Conservation (phyloP, 345 rosid genomes). For the Xanthoceras sorbifolium region DNA sequence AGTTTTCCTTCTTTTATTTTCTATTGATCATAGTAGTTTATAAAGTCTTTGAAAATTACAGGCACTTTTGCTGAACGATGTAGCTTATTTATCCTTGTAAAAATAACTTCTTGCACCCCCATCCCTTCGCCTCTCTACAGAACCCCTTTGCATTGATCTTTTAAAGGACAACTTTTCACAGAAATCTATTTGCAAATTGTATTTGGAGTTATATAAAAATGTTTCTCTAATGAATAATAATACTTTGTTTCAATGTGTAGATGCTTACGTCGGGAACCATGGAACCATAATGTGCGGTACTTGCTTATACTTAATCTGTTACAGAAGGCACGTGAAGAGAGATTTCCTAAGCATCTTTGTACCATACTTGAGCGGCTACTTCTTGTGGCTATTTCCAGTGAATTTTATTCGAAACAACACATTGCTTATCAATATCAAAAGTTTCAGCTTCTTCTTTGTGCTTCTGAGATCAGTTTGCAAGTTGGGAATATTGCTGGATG, state of each 20-base stretch:
- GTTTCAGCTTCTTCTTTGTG: slow-evolving; percentile 86
- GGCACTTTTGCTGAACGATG: slow-evolving; percentile 2
- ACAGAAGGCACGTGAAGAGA: slow-evolving; percentile 90
- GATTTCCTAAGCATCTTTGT: slow-evolving; percentile 67
- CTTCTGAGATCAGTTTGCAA: slow-evolving; percentile 81
- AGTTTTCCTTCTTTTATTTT: background rate
- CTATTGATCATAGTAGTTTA: slow-evolving; percentile 16
- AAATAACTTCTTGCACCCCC: background rate
- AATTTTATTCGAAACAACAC: slow-evolving; percentile 40
- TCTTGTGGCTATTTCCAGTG: slow-evolving; percentile 56
- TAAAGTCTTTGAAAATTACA: background rate
- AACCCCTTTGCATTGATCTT: background rate
- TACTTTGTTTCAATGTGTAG: slow-evolving; percentile 44
- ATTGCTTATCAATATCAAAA: slow-evolving; percentile 50
- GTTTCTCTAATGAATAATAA: slow-evolving; percentile 11
- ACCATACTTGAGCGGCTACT: slow-evolving; percentile 52
- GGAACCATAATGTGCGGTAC: slow-evolving; percentile 67
- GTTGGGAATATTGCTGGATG: slow-evolving; percentile 45
- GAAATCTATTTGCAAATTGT: slow-evolving; percentile 3
- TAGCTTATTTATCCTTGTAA: slow-evolving; percentile 4
- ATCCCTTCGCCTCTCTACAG: background rate
- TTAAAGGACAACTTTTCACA: background rate
- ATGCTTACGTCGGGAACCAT: slow-evolving; percentile 74
- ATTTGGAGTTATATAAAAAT: slow-evolving; percentile 5
- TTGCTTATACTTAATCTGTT: slow-evolving; percentile 75